Evolutionary conservation across 2,329 filamentous ascomycete genomes (phyloP).

Genomic region (Zasmidium cellare): DNA sequence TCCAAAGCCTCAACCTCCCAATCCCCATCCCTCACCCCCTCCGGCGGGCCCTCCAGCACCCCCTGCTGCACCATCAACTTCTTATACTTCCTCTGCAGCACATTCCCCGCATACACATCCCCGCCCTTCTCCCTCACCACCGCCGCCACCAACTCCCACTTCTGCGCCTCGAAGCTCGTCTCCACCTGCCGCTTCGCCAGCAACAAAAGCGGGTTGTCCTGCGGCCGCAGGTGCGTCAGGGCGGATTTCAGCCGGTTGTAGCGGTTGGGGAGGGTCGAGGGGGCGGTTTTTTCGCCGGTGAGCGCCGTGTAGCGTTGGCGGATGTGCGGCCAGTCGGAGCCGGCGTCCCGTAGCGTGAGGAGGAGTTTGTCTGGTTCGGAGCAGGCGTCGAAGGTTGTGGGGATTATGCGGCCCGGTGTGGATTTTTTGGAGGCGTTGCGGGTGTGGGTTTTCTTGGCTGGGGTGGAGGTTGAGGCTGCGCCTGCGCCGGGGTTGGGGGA

Average conservation of each 20-base stretch:
- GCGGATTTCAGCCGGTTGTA: constrained; percentile 37
- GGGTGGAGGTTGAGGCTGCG: too few relatives aligned
- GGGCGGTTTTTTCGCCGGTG: constrained; percentile 36
- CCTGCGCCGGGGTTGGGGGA: too few relatives aligned
- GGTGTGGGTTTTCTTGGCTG: constrained; percentile 5
- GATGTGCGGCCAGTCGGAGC: constrained; percentile 29
- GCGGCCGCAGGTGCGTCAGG: constrained; percentile 37
- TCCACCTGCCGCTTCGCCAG: constrained; percentile 42
- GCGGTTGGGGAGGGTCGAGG: constrained; percentile 28
- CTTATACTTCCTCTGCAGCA: constrained; percentile 43
- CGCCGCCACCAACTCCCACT: constrained; percentile 41
- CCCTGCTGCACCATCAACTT: constrained; percentile 35
- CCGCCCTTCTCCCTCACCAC: constrained; percentile 34
- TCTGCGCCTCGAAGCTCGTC: constrained; percentile 39
- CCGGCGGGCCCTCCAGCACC: constrained; percentile 17
- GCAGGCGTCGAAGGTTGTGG: constrained; percentile 29
- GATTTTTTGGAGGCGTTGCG: constrained; percentile 15
- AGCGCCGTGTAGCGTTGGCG: constrained; percentile 27
- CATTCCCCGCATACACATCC: constrained; percentile 34
- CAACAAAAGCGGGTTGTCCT: constrained; percentile 35
- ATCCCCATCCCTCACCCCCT: constrained; percentile 26
- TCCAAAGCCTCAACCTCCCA: constrained; percentile 21
- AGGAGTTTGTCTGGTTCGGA: constrained; percentile 30
- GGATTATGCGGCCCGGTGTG: constrained; percentile 15
- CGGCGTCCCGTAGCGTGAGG: constrained; percentile 29